Conservation (phyloP, 352 stramenopile genomes). For the Pilasporangium apinafurcum region DNA sequence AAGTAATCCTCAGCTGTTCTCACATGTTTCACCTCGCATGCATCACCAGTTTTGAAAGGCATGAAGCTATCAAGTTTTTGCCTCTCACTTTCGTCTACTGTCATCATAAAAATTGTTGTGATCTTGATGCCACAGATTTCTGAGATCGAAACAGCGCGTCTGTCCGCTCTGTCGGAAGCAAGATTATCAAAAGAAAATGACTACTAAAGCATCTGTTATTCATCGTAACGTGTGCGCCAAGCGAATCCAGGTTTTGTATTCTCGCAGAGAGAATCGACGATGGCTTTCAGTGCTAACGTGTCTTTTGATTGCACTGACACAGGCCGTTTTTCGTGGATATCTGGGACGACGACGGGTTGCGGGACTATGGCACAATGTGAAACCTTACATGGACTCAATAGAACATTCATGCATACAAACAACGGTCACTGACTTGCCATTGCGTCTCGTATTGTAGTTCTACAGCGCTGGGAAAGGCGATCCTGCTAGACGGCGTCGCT, state of each 20-base stretch:
- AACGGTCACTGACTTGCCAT: constrained; percentile 7
- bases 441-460: constrained; percentile 31
- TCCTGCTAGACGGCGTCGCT: constrained; percentile 30
- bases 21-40: constrained; percentile 83
- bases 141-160: constrained; percentile 69
- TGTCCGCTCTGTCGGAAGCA: constrained; percentile 82
- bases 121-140: constrained; percentile 25
- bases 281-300: neutral
- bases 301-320: neutral
- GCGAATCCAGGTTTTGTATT: constrained; percentile 56
- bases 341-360: constrained; percentile 11
- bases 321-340: constrained; percentile 33
- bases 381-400: neutral
- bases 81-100: neutral
- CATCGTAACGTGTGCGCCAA: constrained; percentile 49
- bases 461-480: constrained; percentile 63
- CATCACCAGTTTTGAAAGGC: constrained; percentile 79
- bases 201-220: constrained; percentile 32
- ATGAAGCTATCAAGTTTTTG: neutral
- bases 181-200: constrained; percentile 74
- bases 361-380: constrained; percentile 25
- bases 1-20: constrained; percentile 84
- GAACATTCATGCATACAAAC: neutral
- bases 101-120: neutral
- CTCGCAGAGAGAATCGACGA: too few relatives aligned